Percentiles rank a stretch among this genome's conserved stretches.
phyloP scores from a whole-genome alignment of 805 yeast genomes.

The Nematodospora valgi region DNA sequence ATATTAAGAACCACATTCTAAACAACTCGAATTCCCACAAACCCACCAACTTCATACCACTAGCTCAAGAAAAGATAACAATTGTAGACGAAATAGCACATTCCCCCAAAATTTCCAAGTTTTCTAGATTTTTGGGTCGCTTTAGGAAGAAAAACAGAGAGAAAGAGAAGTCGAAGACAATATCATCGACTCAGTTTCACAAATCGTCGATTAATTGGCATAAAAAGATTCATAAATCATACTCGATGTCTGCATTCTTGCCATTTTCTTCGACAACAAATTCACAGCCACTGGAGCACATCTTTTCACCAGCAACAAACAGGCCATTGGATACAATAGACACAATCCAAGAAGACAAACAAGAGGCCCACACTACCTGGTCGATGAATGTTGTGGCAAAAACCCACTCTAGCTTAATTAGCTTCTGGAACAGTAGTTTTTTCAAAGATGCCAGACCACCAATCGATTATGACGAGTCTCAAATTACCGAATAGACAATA shows the following conservation, averaged over 20 bases:
- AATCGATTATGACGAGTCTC: slow-evolving; percentile 4
- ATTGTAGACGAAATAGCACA: too few species aligned
- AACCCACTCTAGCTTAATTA: too few species aligned
- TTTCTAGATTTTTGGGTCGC: slow-evolving; percentile 1
- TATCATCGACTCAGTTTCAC: neutral
- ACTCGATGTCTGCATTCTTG: slow-evolving; percentile 1
- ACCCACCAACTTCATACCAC: too few species aligned
- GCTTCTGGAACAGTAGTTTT: slow-evolving; percentile 7
- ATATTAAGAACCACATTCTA: too few species aligned
- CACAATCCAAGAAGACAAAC: slow-evolving; percentile 1
- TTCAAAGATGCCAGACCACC: slow-evolving; percentile 6
- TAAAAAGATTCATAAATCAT: slow-evolving; percentile 1
- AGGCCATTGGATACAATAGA: slow-evolving; percentile 5
- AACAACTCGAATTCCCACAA: too few species aligned
- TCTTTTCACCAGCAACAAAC: slow-evolving; percentile 2
- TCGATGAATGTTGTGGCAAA: neutral
- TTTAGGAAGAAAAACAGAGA: slow-evolving; percentile 1
- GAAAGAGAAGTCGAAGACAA: neutral
- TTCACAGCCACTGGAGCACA: neutral
- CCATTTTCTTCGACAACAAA: neutral
- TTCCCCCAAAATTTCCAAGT: too few species aligned
- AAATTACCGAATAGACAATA: slow-evolving; percentile 7
- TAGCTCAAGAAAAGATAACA: too few species aligned
- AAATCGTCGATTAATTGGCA: too few species aligned
- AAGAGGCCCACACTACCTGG: neutral